Evolutionary conservation across 1,284 basidiomycete species (phyloP).

Genomic region (Trametes sp.): DNA sequence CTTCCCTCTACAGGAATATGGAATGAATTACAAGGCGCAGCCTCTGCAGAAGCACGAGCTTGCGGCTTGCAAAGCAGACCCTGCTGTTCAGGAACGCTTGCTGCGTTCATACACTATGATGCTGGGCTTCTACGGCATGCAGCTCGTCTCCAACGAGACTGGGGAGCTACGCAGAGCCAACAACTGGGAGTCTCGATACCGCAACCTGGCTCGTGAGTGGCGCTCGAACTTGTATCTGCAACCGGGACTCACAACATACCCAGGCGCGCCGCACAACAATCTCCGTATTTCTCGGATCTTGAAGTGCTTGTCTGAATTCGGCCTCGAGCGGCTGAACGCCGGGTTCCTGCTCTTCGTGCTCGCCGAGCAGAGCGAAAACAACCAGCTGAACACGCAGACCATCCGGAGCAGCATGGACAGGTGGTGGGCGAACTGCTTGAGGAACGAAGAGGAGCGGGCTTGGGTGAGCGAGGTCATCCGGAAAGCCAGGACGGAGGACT

Average conservation of each 20-base stretch:
- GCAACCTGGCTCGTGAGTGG: slow-evolving; percentile 71
- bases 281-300: slow-evolving; percentile 81
- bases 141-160: slow-evolving; percentile 59
- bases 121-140: slow-evolving; percentile 81
- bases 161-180: slow-evolving; percentile 58
- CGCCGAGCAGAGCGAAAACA: slow-evolving; percentile 70
- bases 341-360: slow-evolving; percentile 76
- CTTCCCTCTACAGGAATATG: slow-evolving; percentile 72
- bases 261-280: slow-evolving; percentile 76
- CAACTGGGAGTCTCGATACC: slow-evolving; percentile 59
- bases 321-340: slow-evolving; percentile 66
- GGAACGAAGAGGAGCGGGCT: slow-evolving; percentile 63
- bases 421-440: slow-evolving; percentile 81
- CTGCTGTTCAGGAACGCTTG: slow-evolving; percentile 58
- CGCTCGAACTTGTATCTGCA: background rate
- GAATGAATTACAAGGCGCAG: slow-evolving; percentile 74
- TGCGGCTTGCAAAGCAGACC: slow-evolving; percentile 61
- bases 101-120: slow-evolving; percentile 71
- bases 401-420: slow-evolving; percentile 72
- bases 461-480: slow-evolving; percentile 59
- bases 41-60: slow-evolving; percentile 74
- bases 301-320: slow-evolving; percentile 77
- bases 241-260: too few species aligned
- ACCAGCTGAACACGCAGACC: slow-evolving; percentile 55
- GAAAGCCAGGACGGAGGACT: slow-evolving; percentile 52